A percentile compares a stretch with the other conserved stretches of the same genome.
Conservation (phyloP, 495 filamentous ascomycete genomes). For the Glutinoglossum americanum region DNA sequence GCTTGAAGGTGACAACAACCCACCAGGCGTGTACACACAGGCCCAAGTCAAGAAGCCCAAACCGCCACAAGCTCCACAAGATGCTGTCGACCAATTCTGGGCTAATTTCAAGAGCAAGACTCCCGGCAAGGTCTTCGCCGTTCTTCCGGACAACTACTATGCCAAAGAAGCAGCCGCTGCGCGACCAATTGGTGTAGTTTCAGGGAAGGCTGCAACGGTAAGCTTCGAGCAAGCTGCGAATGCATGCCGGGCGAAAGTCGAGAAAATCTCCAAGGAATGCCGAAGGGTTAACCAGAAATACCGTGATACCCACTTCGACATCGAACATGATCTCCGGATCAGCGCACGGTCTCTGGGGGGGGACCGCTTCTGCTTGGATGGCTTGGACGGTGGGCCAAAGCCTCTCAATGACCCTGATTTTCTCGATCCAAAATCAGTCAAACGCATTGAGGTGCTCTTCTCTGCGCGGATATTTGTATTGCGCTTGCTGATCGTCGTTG, state of each 20-base stretch:
- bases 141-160: slow-evolving; percentile 55
- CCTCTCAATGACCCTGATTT: slow-evolving; percentile 15
- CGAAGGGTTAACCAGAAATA: slow-evolving; percentile 75
- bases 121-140: slow-evolving; percentile 40
- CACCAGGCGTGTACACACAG: background rate
- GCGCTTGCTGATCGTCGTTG: background rate
- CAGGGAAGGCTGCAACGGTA: slow-evolving; percentile 31
- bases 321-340: slow-evolving; percentile 37
- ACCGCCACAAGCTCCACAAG: slow-evolving; percentile 28
- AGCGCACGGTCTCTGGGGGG: slow-evolving; percentile 28
- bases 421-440: slow-evolving; percentile 35
- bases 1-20: background rate
- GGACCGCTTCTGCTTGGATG: slow-evolving; percentile 38
- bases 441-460: slow-evolving; percentile 33
- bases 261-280: slow-evolving; percentile 67
- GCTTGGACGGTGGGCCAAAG: slow-evolving; percentile 23
- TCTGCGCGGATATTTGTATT: background rate
- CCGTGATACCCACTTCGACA: slow-evolving; percentile 71
- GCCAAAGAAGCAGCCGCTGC: slow-evolving; percentile 36
- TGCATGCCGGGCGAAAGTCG: slow-evolving; percentile 51
- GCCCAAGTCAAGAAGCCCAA: background rate
- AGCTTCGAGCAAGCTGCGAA: slow-evolving; percentile 54
- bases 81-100: slow-evolving; percentile 60
- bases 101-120: slow-evolving; percentile 44
- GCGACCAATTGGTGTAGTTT: slow-evolving; percentile 27